Conservation (phyloP, 805 yeast species). For the Cyberlindnera bimundalis region DNA sequence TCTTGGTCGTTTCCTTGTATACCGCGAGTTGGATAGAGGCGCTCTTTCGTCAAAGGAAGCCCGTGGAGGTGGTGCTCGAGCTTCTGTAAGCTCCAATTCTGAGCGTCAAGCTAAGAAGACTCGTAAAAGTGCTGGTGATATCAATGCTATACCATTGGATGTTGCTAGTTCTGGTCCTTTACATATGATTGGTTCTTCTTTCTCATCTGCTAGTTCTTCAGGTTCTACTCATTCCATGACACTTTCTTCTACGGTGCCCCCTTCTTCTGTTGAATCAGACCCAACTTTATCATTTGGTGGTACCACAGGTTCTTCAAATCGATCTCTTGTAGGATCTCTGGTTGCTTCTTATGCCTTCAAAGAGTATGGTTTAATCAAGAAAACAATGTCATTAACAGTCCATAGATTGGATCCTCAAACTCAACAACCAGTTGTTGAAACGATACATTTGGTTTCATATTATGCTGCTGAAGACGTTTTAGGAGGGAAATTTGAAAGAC, state of each 20-base stretch:
- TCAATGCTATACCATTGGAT: not conserved
- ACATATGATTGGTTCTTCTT: not conserved
- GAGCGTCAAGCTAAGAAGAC: too few relatives aligned
- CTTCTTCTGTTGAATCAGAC: too few relatives aligned
- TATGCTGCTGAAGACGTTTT: constrained; percentile 74
- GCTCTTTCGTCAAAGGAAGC: constrained; percentile 28
- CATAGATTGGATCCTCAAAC: constrained; percentile 14
- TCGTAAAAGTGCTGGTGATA: not conserved
- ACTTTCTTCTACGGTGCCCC: too few relatives aligned
- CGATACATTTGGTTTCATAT: constrained; percentile 75
- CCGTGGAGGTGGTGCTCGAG: constrained; percentile 1
- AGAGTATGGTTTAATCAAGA: constrained; percentile 74
- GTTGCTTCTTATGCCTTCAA: constrained; percentile 62
- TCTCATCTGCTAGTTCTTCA: not conserved
- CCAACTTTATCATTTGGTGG: too few relatives aligned
- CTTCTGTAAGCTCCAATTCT: too few relatives aligned
- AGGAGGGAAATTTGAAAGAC: constrained; percentile 51
- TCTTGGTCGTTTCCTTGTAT: constrained; percentile 78
- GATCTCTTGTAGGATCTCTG: constrained; percentile 52
- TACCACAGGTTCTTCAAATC: constrained; percentile 16
- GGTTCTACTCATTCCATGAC: not conserved
- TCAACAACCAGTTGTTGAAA: constrained; percentile 24
- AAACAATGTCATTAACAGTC: constrained; percentile 55
- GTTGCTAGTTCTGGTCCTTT: constrained; percentile 1
- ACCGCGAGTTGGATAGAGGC: constrained; percentile 59